Evolutionary conservation across 352 stramenopile genomes (phyloP).

Genomic region (Phytophthora pistaciae): DNA sequence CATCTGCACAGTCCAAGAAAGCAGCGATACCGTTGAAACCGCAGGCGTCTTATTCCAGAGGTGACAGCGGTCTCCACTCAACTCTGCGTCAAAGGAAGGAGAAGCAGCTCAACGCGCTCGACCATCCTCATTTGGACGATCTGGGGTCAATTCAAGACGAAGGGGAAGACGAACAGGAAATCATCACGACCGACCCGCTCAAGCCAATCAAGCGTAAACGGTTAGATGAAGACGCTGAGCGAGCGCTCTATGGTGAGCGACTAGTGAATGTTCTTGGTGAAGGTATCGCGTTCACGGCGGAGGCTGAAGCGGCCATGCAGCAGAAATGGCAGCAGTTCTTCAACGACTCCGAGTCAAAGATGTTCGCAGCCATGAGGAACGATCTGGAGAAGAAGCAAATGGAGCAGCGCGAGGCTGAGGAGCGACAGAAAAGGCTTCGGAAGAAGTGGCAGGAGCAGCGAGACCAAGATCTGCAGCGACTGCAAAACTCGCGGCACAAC

Average conservation of each 20-base stretch:
- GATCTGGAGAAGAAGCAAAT: constrained; percentile 53
- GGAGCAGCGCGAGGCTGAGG: constrained; percentile 52
- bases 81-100: constrained; percentile 3
- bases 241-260: constrained; percentile 53
- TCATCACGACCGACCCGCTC: background rate
- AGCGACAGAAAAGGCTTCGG: constrained; percentile 59
- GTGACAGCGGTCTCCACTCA: constrained; percentile 14
- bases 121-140: constrained; percentile 9
- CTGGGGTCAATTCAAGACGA: constrained; percentile 22
- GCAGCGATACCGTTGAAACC: constrained; percentile 8
- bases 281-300: constrained; percentile 58
- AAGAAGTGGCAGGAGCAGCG: constrained; percentile 76
- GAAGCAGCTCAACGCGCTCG: background rate
- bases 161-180: constrained; percentile 2
- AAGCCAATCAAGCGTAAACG: constrained; percentile 8
- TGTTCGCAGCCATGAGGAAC: constrained; percentile 65
- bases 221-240: constrained; percentile 48
- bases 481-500: constrained; percentile 40
- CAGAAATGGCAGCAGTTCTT: constrained; percentile 76
- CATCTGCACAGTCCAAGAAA: background rate
- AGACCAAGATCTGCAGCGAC: constrained; percentile 49
- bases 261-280: constrained; percentile 44
- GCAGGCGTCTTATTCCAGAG: constrained; percentile 5
- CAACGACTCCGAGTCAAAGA: constrained; percentile 51
- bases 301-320: constrained; percentile 58